These are phyloP conservation scores for Beauveria brongniartii DNA, from an alignment of 2,329 filamentous ascomycete species.

Conservation along the genomic window DNA sequence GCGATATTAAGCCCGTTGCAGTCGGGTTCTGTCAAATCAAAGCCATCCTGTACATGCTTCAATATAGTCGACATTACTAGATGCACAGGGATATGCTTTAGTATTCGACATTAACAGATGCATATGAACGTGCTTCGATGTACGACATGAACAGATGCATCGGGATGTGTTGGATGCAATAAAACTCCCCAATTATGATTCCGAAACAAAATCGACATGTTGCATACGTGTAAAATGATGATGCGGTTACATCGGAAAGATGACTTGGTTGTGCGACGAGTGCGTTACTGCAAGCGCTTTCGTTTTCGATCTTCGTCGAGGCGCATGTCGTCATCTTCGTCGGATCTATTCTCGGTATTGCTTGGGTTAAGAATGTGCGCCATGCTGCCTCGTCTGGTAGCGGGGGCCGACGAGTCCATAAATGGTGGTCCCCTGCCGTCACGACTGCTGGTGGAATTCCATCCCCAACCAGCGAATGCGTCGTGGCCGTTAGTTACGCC, in stretches of 20 bases:
- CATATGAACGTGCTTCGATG: no score
- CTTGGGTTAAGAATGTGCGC: constrained; percentile 56
- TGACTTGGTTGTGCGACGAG: background rate
- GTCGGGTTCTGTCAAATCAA: constrained; percentile 1
- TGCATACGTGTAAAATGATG: background rate
- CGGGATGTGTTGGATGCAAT: no score
- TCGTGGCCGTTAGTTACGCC: constrained; percentile 30
- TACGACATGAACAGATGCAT: no score
- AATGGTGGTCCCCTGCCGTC: constrained; percentile 43
- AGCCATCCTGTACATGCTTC: background rate
- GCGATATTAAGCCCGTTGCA: constrained; percentile 10
- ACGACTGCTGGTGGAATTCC: constrained; percentile 40
- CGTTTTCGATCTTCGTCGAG: constrained; percentile 54
- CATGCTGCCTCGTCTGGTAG: constrained; percentile 52
- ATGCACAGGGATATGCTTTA: background rate
- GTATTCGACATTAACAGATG: no score
- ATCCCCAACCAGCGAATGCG: constrained; percentile 48
- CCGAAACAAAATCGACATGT: background rate
- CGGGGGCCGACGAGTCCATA: constrained; percentile 48
- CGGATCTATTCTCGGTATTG: constrained; percentile 45
- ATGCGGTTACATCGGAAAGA: no score
- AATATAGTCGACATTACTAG: background rate
- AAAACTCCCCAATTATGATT: no score
- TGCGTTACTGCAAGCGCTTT: constrained; percentile 46
- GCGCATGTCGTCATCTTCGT: constrained; percentile 47